phyloP scores from a whole-genome alignment of 495 filamentous ascomycete species.

The Astrocystis sublimbata region DNA sequence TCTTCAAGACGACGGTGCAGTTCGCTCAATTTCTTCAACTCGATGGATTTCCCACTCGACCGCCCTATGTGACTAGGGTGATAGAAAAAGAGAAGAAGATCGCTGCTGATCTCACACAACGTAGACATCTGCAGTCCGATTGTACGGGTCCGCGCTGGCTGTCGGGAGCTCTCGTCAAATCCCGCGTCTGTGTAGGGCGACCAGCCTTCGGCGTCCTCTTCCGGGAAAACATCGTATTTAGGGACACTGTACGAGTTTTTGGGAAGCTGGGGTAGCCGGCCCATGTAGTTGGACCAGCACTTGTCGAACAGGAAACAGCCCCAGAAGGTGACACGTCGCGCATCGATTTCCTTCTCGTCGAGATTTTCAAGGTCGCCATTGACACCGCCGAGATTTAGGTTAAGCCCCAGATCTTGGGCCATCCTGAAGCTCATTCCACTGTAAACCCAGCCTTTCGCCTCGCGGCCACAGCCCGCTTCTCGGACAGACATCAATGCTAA shows the following conservation, averaged over 20 bases:
- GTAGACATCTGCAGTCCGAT: conserved; percentile 78
- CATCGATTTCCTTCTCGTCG: conserved; percentile 84
- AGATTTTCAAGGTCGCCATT: conserved; percentile 57
- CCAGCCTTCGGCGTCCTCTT: conserved; percentile 84
- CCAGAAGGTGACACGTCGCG: conserved; percentile 91
- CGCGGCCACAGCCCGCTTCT: conserved; percentile 92
- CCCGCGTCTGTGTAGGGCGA: conserved; percentile 87
- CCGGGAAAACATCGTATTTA: conserved; percentile 88
- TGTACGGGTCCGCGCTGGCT: conserved; percentile 81
- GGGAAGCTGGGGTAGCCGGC: conserved; percentile 84
- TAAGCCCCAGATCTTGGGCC: conserved; percentile 91
- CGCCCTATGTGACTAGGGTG: conserved; percentile 65
- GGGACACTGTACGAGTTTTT: conserved; percentile 75
- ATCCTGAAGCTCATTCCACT: conserved; percentile 99
- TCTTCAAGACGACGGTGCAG: conserved; percentile 87
- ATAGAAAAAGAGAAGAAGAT: conserved; percentile 88
- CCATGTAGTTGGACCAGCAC: conserved; percentile 98
- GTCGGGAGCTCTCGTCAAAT: conserved; percentile 63
- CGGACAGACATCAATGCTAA: conserved; percentile 94
- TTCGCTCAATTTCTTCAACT: conserved; percentile 90
- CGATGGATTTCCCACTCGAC: conserved; percentile 62
- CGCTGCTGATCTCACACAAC: conserved; percentile 90
- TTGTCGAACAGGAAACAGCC: conserved; percentile 99
- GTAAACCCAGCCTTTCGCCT: conserved; percentile 97
- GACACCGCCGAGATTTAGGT: conserved; percentile 74